Percentiles rank a stretch among this genome's conserved stretches.
phyloP scores from a whole-genome alignment of 371 early-diverging fungal genomes.

The Catenaria anguillulae region DNA sequence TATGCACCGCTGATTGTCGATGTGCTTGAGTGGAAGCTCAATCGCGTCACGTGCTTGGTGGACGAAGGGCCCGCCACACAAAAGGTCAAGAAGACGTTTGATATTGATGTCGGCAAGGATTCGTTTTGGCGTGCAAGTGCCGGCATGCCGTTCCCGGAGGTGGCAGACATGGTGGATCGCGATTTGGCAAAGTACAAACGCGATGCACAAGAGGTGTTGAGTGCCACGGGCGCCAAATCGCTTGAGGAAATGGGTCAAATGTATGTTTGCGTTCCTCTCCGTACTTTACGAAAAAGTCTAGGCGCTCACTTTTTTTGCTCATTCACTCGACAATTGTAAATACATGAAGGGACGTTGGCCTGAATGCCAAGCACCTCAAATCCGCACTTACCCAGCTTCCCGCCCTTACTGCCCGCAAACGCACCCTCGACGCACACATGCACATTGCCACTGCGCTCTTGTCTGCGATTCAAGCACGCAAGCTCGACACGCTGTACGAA shows the following conservation, averaged over 20 bases:
- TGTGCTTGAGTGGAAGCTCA: constrained; percentile 78
- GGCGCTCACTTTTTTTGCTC: too few relatives aligned
- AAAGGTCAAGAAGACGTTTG: constrained; percentile 55
- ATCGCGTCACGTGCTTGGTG: constrained; percentile 46
- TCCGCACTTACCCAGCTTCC: constrained; percentile 86
- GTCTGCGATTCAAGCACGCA: constrained; percentile 80
- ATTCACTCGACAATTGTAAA: too few relatives aligned
- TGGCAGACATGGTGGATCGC: constrained; percentile 86
- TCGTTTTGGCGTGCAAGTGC: constrained; percentile 91
- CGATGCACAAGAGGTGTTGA: constrained; percentile 83
- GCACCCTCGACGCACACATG: constrained; percentile 96
- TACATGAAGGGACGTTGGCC: too few relatives aligned
- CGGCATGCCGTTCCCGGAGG: constrained; percentile 90
- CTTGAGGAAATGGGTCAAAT: constrained; percentile 69
- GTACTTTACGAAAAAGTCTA: too few relatives aligned
- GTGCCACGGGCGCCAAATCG: constrained; percentile 62
- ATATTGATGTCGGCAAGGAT: constrained; percentile 69
- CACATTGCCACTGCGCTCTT: constrained; percentile 89
- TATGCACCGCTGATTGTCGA: constrained; percentile 96
- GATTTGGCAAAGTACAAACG: constrained; percentile 81
- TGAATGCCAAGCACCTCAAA: constrained; percentile 67
- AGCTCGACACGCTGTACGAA: constrained; percentile 87
- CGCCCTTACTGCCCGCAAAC: constrained; percentile 88
- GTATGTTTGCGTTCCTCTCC: constrained; percentile 20
- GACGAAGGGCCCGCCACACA: constrained; percentile 46